Conservation (phyloP, 768 basidiomycete genomes). For the Pleurotus ostreatus region DNA sequence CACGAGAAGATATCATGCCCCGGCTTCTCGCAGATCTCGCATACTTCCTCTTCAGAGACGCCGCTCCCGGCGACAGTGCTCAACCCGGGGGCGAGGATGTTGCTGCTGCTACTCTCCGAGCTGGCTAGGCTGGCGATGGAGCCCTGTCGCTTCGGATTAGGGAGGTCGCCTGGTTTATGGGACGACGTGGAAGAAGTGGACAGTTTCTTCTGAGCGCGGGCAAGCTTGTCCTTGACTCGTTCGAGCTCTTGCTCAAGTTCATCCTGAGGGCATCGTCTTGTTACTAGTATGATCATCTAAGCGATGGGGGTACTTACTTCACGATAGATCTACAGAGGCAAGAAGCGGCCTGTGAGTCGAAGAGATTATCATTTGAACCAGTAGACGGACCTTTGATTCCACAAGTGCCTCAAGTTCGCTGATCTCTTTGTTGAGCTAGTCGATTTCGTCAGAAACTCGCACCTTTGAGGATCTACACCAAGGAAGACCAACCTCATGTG, state of each 20-base stretch:
- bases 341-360: neutral
- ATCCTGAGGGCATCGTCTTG: conserved; percentile 56
- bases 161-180: conserved; percentile 13
- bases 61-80: conserved; percentile 18
- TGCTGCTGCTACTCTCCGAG: conserved; percentile 15
- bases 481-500: conserved; percentile 55
- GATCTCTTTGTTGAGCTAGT: conserved; percentile 86
- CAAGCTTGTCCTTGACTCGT: conserved; percentile 65
- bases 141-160: neutral
- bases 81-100: conserved; percentile 15
- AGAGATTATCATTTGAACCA: neutral
- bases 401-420: conserved; percentile 88
- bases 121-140: conserved; percentile 8
- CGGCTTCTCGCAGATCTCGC: conserved; percentile 83
- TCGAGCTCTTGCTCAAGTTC: conserved; percentile 86
- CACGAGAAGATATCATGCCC: conserved; percentile 89
- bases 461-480: neutral
- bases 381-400: conserved; percentile 75
- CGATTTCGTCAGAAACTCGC: neutral
- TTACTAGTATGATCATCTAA: conserved; percentile 5
- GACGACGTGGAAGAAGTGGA: conserved; percentile 30
- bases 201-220: conserved; percentile 54
- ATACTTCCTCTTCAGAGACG: conserved; percentile 41
- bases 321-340: conserved; percentile 64
- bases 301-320: conserved; percentile 42